Evolutionary conservation across 2,329 filamentous ascomycete species (phyloP).

Genomic region (Neurospora crassa): DNA sequence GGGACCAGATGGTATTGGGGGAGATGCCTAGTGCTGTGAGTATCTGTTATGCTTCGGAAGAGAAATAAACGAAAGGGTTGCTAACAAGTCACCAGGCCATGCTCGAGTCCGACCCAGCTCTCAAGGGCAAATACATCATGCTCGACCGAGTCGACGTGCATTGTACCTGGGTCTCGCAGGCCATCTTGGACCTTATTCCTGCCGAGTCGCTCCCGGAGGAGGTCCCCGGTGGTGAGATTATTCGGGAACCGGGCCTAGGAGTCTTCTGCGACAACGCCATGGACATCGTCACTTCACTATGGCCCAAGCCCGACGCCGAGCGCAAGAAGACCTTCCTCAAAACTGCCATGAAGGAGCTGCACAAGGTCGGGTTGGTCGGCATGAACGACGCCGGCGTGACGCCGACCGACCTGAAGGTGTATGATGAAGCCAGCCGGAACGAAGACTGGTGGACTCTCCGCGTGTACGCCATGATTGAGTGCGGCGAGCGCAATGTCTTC

Average conservation of each 20-base stretch:
- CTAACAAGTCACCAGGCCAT: conserved; percentile 33
- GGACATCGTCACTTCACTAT: conserved; percentile 46
- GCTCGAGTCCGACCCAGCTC: conserved; percentile 39
- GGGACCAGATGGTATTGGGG: conserved; percentile 59
- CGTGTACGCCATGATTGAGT: conserved; percentile 62
- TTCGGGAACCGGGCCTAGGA: conserved; percentile 51
- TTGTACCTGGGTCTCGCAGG: conserved; percentile 58
- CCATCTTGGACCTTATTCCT: conserved; percentile 52
- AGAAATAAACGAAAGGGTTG: background rate
- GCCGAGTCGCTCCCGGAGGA: conserved; percentile 32
- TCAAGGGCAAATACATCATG: conserved; percentile 54
- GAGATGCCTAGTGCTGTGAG: conserved; percentile 56
- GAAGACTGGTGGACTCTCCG: conserved; percentile 48
- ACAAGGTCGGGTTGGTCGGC: conserved; percentile 56
- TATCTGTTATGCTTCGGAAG: conserved; percentile 8
- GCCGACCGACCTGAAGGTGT: conserved; percentile 44
- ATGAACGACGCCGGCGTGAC: conserved; percentile 59
- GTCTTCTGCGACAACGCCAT: conserved; percentile 70
- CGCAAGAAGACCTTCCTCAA: conserved; percentile 45
- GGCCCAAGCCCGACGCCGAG: conserved; percentile 45
- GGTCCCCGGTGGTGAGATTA: conserved; percentile 54
- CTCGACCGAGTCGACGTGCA: conserved; percentile 61
- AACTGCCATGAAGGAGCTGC: conserved; percentile 52
- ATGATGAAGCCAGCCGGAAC: conserved; percentile 32
- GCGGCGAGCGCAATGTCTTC: conserved; percentile 52